Base-by-base conservation (phyloP, 2,329 filamentous ascomycete genomes). In the Calonectria fujianensis region DNA sequence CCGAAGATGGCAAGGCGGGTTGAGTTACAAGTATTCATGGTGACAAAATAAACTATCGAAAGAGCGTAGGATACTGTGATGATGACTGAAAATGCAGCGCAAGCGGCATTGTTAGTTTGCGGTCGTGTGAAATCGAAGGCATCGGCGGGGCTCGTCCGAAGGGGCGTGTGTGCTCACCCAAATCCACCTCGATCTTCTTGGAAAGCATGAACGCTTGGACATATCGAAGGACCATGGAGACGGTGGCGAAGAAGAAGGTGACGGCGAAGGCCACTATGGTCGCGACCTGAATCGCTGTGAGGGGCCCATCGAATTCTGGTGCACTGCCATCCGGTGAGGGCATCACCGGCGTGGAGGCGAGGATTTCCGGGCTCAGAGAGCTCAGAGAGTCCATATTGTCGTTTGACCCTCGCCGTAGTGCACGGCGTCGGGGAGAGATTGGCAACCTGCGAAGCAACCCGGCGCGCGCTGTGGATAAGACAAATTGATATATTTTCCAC, bases 241-340 rank as follows among this genome's bases (percentile, higher is more conserved):
- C 5, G 5, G 51, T 59, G 37, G 67, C 51, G 41, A 59, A 61
- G 39, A 50, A 50, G 16, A 59, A 61, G 4, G 51, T 61, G 67
- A 69, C 29, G 37, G 37, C 29, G n/a, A 69, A 69, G 16, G 67
- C 29, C 20, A 69, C 32, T 29, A 69, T 54, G 7, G 24, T 69
- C 10, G 16, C 51, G 20, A 35, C 32, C 8, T 69, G 67, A 20
- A 69, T 54, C 18, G 4, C 4, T 54, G 54, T 69, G 11, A 59
- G 41, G 20, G 67, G 52, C 5, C 24, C 51, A n/a, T 35, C 18
- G 39, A 69, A 69, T 11, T 61, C 2, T 2, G 51, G 54, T 29
- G n/a, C 9, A 16, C 54, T 45, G 35, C 67, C 67, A 16, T 48
- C 27, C 27, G 67, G 67, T 9, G 52, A 54, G n/a, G 52, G 4